Base-by-base conservation (phyloP, 2,329 filamentous ascomycete genomes). In the Pestalotiopsis sp. region DNA sequence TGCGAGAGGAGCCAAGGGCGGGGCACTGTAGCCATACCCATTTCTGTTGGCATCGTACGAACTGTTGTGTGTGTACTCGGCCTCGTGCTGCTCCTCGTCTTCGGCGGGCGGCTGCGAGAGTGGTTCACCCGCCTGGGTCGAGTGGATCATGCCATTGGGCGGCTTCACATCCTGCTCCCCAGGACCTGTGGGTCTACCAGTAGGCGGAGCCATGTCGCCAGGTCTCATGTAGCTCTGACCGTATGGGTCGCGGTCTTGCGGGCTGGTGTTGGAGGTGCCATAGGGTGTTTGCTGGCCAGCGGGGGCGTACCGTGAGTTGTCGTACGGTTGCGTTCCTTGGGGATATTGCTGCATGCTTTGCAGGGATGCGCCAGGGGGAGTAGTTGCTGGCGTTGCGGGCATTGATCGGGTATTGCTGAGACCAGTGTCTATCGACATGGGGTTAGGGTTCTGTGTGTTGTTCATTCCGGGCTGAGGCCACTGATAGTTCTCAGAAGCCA, bases 331-430 rank as follows among this genome's bases (percentile, higher is more conserved):
- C 68, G 84, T 90, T 73, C 82, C 87, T 71, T 86, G 83, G 65
- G 90, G 91, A 79, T 97, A 97, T 3, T 90, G 83, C 74, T 92
- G 92, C 87, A 97, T 94, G 76, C 88, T 91, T 74, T 94, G 92
- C 71, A 97, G 86, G 36, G 88, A 86, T 70, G 87, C 88, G 27
- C 93, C 94, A 0, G 95, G 95, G 13, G 95, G 95, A 0, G 95
- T 97, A 5, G 93, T 95, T 31, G 94, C 94, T 70, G 94, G 94
- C n/a, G 93, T 97, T 11, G 92, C 93, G 67, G 94, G 94, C 86
- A 97, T 93, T 71, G 93, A 97, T 75, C 93, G 91, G 70, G 92
- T 85, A 80, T 92, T 94, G 83, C 88, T 93, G 75, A 96, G 83
- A 69, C 89, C 87, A 31, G 92, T 94, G 75, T 97, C 94, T 75